These are phyloP conservation scores for Phytophthora macrochlamydospora DNA, from an alignment of 352 stramenopile genomes.

Conservation along the genomic window DNA sequence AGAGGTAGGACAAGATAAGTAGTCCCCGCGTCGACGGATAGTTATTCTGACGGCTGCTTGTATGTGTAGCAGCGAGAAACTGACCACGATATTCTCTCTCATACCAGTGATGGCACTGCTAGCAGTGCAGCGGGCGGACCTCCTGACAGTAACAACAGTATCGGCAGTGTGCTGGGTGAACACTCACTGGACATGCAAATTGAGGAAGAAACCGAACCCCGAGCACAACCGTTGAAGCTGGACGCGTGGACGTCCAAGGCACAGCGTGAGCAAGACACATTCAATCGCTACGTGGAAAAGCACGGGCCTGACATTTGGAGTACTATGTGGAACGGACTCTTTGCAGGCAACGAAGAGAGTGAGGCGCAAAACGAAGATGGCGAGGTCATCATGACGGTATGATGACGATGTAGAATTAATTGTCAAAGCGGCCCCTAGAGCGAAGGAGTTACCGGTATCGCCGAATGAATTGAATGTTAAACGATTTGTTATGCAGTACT, in stretches of 20 bases:
- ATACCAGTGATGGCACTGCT: conserved; percentile 38
- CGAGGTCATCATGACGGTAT: conserved; percentile 88
- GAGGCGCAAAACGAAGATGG: conserved; percentile 51
- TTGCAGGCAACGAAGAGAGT: conserved; percentile 41
- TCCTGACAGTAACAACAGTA: conserved; percentile 30
- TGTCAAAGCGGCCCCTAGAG: neutral
- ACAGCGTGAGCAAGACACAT: conserved; percentile 40
- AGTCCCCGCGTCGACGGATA: neutral
- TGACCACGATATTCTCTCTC: conserved; percentile 41
- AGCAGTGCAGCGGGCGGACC: conserved; percentile 15
- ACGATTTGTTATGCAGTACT: conserved; percentile 1
- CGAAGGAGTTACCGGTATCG: neutral
- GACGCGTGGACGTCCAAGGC: conserved; percentile 47
- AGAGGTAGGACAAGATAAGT: conserved; percentile 30
- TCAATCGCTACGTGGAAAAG: conserved; percentile 32
- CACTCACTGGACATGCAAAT: conserved; percentile 21
- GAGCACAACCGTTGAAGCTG: conserved; percentile 41
- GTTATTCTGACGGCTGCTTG: conserved; percentile 26
- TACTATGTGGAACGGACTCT: conserved; percentile 57
- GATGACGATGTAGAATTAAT: conserved; percentile 75
- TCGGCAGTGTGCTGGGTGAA: conserved; percentile 20
- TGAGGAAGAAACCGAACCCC: conserved; percentile 1
- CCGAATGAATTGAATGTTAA: conserved; percentile 21
- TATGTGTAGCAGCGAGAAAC: conserved; percentile 39
- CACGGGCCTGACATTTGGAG: conserved; percentile 53